Base-by-base conservation (phyloP, 148 eudicot species). In the Simmondsia chinensis region DNA sequence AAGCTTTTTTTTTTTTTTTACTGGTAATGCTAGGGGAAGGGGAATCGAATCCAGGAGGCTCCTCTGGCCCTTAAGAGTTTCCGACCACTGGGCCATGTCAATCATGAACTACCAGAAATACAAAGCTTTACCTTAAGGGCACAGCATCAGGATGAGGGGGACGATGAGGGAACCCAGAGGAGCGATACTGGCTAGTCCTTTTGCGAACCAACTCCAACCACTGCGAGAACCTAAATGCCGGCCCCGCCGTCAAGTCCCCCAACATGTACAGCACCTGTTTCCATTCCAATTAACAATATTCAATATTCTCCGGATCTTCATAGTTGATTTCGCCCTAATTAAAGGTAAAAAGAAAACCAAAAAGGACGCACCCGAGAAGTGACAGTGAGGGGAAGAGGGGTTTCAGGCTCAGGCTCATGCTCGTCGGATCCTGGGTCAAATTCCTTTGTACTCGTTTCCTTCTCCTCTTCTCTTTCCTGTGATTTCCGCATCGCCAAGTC, bases 191-290 rank as follows among this genome's bases (percentile, higher is more conserved):
- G 22, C 81, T 66, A 12, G 87, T 85, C 37, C 99, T 74, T 59
- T 80, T 93, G 14, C 99, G 94, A 39, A 93, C 99, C 59, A 79
- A 59, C 55, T 86, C 96, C 61, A 93, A 61, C 99, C 99, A 91
- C 77, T 91, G 96, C 1, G 79, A 57, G 56, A 83, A 87, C 69
- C 85, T 57, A 28, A 66, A 70, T 7, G 88, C 88, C 1, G 96
- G 77, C 12, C 89, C 89, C 4, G 89, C 65, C 6, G 88, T 76
- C 63, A 86, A 82, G 52, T 93, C 96, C 68, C 88, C 99, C 74
- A 93, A 64, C 96, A 93, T 86, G 40, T 74, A 79, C 74, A 93
- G 52, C 54, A 93, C 94, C 96, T 91, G 79, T 75, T 17, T 30
- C 28, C 11, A n/a, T 17, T 13, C 7, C 53, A 57, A 48, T 28